A percentile compares a stretch with the other conserved stretches of the same genome.
Conservation (phyloP, 1,284 basidiomycete species). For the Fomitiporia mediterranea region DNA sequence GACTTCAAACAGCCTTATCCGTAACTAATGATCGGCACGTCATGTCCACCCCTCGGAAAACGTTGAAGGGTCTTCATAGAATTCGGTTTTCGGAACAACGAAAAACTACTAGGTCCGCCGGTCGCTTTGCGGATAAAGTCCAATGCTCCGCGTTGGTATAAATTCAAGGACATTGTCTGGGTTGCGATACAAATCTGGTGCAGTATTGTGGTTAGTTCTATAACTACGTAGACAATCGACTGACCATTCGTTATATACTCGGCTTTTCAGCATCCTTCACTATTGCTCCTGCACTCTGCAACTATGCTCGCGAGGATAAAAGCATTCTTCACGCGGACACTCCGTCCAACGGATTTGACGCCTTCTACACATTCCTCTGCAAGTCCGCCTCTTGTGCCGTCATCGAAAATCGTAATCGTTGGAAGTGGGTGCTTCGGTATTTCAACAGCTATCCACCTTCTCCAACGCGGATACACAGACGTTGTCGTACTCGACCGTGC, state of each 20-base stretch:
- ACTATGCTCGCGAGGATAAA: background rate
- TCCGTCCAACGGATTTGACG: background rate
- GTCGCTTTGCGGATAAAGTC: constrained; percentile 8
- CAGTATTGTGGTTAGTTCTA: background rate
- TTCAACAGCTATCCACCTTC: constrained; percentile 78
- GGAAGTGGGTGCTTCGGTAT: constrained; percentile 87
- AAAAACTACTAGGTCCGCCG: background rate
- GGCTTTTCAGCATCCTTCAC: background rate
- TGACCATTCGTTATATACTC: too few species aligned
- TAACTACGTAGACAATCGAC: background rate
- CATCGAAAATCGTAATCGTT: constrained; percentile 56
- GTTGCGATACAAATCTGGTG: too few species aligned
- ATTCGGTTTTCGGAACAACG: background rate
- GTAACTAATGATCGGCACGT: constrained; percentile 2
- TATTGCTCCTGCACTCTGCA: background rate
- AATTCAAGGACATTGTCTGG: background rate
- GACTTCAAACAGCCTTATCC: background rate
- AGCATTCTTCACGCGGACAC: background rate
- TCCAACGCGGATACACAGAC: constrained; percentile 56
- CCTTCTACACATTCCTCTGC: background rate
- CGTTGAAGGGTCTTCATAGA: constrained; percentile 2
- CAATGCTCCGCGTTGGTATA: background rate
- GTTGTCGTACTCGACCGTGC: constrained; percentile 75
- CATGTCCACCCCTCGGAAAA: background rate
- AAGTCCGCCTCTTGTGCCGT: background rate